These are phyloP conservation scores for Scedosporium boydii DNA, from an alignment of 2,329 filamentous ascomycete species.

Conservation along the genomic window DNA sequence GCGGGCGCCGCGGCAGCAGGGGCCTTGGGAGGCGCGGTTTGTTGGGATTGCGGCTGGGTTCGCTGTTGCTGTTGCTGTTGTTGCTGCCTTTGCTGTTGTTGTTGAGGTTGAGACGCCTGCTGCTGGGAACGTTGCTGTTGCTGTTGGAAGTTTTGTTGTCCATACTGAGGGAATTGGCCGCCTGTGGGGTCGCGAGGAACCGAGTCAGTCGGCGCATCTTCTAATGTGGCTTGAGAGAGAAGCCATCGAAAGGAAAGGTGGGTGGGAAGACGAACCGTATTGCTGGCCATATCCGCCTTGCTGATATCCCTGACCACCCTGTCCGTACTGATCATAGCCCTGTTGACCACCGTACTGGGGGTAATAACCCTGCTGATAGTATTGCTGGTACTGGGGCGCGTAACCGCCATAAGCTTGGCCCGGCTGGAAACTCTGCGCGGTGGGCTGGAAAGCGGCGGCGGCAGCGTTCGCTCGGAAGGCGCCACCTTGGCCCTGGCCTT, in stretches of 20 bases:
- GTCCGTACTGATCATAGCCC: slow-evolving; percentile 41
- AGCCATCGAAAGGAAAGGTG: not conserved
- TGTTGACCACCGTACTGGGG: slow-evolving; percentile 42
- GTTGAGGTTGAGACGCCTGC: slow-evolving; percentile 14
- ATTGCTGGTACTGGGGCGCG: slow-evolving; percentile 45
- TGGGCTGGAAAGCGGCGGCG: slow-evolving; percentile 63
- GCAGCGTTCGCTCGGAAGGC: slow-evolving; percentile 45
- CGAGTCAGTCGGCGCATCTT: not conserved
- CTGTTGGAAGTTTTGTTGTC: slow-evolving; percentile 38
- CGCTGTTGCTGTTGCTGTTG: slow-evolving; percentile 28
- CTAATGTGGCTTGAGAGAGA: not conserved
- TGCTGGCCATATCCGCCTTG: slow-evolving; percentile 39
- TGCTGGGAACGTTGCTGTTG: slow-evolving; percentile 34
- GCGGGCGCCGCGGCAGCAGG: slow-evolving; percentile 36
- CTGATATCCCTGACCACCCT: slow-evolving; percentile 42
- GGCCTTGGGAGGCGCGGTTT: slow-evolving; percentile 21
- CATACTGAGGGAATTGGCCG: slow-evolving; percentile 39
- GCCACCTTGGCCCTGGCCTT: slow-evolving; percentile 33
- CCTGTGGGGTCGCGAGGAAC: not conserved
- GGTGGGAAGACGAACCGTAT: slow-evolving; percentile 16
- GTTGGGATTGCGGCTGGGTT: slow-evolving; percentile 43
- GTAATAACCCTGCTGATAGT: slow-evolving; percentile 47
- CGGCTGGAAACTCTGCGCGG: slow-evolving; percentile 61
- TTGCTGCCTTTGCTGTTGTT: slow-evolving; percentile 9
- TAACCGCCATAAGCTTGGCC: slow-evolving; percentile 59